Base-by-base conservation (phyloP, 371 early-diverging fungal genomes). In the Parasitella parasitica region DNA sequence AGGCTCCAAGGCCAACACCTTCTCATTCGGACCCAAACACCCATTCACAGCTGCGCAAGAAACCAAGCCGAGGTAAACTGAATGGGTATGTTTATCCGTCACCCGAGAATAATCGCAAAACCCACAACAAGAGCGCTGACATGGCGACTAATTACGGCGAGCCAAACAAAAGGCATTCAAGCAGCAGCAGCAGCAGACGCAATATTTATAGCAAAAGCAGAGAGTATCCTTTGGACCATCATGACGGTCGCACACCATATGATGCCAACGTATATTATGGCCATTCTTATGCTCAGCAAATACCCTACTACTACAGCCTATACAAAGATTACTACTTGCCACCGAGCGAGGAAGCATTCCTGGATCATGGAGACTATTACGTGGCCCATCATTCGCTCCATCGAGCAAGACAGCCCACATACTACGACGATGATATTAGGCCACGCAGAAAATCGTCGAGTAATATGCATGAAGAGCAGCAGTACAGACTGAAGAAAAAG, bases 401-500 rank as follows among this genome's bases (percentile, higher is more conserved):
- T 0, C 52, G 8, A 32, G 32, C 32, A 32, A 32, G 32, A 11
- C 39, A 0, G 39, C 28, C 39, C 15, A 1, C 9, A 26, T 43
- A 15, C 22, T 28, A 57, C 20, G n/a, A 30, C 16, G 26, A 34
- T n/a, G n/a, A n/a, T n/a, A n/a, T n/a, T 52, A 18, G 60, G 34
- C 60, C 34, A 41, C 61, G 62, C 20, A 54, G 62, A 39, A 63
- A 56, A 51, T 63, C 63, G 6, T 56, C 36, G 18, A 36, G 55
- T 30, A 54, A 55, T 30, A 9, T 62, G 15, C 36, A 43, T 18
- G 55, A 55, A 7, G 43, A 35, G 28, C 38, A 35, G 28, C 38
- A 59, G 32, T 41, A 15, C 38, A 32, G 32, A n/a, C 24, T 59
- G 13, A 13, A 27, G 7, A 37, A 53, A 59, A 59, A 61, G 11